These are phyloP conservation scores for Kodamaea nitidulidarum DNA, from an alignment of 805 yeast genomes.

Conservation along the genomic window DNA sequence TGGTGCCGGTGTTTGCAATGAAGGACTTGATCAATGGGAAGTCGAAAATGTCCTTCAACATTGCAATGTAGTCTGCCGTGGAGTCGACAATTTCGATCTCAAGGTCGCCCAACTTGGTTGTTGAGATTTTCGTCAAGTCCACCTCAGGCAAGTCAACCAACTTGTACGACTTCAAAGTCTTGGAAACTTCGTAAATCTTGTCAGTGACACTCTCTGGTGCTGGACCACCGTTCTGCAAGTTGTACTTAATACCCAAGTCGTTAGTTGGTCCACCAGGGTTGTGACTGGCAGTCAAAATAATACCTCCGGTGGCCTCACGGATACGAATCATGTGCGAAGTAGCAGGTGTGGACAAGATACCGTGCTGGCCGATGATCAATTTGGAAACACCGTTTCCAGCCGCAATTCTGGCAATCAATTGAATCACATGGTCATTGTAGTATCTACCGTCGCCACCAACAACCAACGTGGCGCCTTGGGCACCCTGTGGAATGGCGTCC, in stretches of 20 bases:
- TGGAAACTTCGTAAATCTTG: slow-evolving; percentile 71
- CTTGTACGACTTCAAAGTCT: slow-evolving; percentile 55
- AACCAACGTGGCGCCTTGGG: slow-evolving; percentile 67
- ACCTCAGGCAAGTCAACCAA: slow-evolving; percentile 59
- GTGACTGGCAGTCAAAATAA: slow-evolving; percentile 92
- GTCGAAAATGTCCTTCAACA: slow-evolving; percentile 84
- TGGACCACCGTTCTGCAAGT: slow-evolving; percentile 93
- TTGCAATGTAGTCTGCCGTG: slow-evolving; percentile 68
- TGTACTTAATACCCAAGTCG: slow-evolving; percentile 94
- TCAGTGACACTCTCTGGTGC: slow-evolving; percentile 95
- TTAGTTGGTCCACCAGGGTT: slow-evolving; percentile 95
- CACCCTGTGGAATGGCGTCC: slow-evolving; percentile 88
- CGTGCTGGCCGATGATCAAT: slow-evolving; percentile 82
- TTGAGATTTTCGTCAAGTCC: slow-evolving; percentile 60
- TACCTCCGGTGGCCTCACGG: slow-evolving; percentile 80
- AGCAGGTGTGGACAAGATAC: slow-evolving; percentile 92
- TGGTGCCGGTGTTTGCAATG: slow-evolving; percentile 46
- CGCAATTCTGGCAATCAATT: slow-evolving; percentile 74
- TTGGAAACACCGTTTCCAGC: slow-evolving; percentile 90
- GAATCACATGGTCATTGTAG: slow-evolving; percentile 79
- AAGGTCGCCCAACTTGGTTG: slow-evolving; percentile 45
- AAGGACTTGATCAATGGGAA: slow-evolving; percentile 75
- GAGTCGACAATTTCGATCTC: slow-evolving; percentile 81
- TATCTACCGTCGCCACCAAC: slow-evolving; percentile 97
- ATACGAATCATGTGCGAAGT: slow-evolving; percentile 90